Base-by-base conservation (phyloP, 2,329 filamentous ascomycete species). In the Graphiopsis chlorocephala region DNA sequence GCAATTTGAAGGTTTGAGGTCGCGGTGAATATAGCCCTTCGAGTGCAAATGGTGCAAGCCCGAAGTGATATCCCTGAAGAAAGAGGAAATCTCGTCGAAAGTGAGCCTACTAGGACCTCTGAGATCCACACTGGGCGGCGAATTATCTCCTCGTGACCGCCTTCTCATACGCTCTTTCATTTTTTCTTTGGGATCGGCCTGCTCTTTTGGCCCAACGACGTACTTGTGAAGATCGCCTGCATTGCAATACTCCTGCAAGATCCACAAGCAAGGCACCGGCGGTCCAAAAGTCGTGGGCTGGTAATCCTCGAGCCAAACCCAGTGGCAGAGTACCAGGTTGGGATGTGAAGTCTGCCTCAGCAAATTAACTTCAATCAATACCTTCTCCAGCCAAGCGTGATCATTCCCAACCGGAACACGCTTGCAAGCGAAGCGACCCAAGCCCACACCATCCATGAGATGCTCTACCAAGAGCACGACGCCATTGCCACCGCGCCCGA, bases 201-300 rank as follows among this genome's bases (percentile, higher is more conserved):
- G 90, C 61, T 86, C 85, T 0, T 81, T 80, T 4, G 89, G 85
- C 6, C 91, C 90, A n/a, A 93, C 82, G 17, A 99, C 87, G 74
- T 96, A 96, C 68, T 90, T 88, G 65, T 97, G 89, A 20, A 99
- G 83, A 74, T 99, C 95, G 17, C 95, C 95, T 1, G 89, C 85
- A 75, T 99, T 98, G 80, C 96, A 99, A 73, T 97, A 99, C 74
- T 99, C 93, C 75, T 99, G 95, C 8, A 99, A 84, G 64, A 99
- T 99, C 75, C 97, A 99, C 4, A 94, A 93, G 72, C 94, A 98
- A 12, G 93, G 93, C 0, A 99, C 93, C 63, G 88, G 92, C 0
- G 96, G 95, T 0, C 93, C 91, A 75, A 99, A 99, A 7, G 71
- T 89, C 68, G 86, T 94, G 61, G 96, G 86, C 70, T 90, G 87